Conservation (phyloP, 495 filamentous ascomycete species). For the Penicillium ucsense region DNA sequence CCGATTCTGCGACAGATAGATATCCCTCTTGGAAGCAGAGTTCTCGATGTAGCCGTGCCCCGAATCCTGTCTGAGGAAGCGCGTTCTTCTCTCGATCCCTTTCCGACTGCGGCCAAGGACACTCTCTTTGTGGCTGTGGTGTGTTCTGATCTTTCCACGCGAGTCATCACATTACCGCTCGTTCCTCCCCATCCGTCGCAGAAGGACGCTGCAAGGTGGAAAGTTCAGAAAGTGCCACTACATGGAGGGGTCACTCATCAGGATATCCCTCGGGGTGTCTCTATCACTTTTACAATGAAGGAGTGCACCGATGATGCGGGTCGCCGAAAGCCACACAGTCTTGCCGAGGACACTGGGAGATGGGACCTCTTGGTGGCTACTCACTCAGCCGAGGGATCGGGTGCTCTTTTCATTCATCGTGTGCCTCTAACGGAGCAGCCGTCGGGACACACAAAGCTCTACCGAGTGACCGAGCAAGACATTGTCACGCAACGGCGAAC, state of each 20-base stretch:
- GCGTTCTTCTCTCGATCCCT: constrained; percentile 41
- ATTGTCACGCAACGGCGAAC: constrained; percentile 52
- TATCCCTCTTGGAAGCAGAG: constrained; percentile 53
- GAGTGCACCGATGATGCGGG: constrained; percentile 21
- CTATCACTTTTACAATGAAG: constrained; percentile 54
- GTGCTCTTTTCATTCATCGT: constrained; percentile 47
- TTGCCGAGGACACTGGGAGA: constrained; percentile 12
- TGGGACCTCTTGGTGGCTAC: constrained; percentile 53
- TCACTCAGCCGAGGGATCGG: constrained; percentile 57
- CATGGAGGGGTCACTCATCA: constrained; percentile 42
- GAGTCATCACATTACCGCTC: constrained; percentile 63
- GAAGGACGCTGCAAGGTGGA: constrained; percentile 38
- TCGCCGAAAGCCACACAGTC: constrained; percentile 20
- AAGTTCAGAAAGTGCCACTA: constrained; percentile 50
- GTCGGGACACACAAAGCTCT: constrained; percentile 9
- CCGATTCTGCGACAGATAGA: constrained; percentile 56
- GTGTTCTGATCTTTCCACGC: constrained; percentile 59
- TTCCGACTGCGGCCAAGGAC: constrained; percentile 49
- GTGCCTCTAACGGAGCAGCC: constrained; percentile 34
- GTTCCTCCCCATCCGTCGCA: constrained; percentile 55
- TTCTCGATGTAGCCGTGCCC: constrained; percentile 50
- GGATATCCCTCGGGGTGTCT: constrained; percentile 52
- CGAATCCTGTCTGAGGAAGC: constrained; percentile 39
- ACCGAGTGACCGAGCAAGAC: constrained; percentile 30
- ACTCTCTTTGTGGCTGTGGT: constrained; percentile 62